phyloP scores from a whole-genome alignment of 2,329 filamentous ascomycete genomes.

The Magnaporthiopsis poae region DNA sequence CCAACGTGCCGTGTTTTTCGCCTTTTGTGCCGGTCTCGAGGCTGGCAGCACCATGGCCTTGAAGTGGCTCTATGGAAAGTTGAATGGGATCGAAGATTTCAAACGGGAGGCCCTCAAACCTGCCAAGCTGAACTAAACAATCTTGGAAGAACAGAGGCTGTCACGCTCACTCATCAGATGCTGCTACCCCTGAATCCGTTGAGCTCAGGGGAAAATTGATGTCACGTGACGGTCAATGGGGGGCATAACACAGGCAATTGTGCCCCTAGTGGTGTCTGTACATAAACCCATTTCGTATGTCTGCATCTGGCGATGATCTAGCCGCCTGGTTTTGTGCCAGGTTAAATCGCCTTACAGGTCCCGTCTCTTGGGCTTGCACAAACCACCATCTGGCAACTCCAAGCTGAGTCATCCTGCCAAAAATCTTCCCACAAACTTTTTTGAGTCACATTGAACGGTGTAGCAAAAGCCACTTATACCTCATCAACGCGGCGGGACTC shows the following conservation, averaged over 20 bases:
- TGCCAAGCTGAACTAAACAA: constrained; percentile 18
- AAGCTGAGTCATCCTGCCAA: neutral
- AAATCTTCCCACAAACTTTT: neutral
- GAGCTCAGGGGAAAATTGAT: neutral
- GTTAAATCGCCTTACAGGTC: too few species aligned
- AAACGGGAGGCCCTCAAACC: constrained; percentile 26
- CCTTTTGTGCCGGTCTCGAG: constrained; percentile 60
- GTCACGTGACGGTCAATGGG: neutral
- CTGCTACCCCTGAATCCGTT: neutral
- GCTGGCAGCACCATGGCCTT: constrained; percentile 57
- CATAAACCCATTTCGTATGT: neutral
- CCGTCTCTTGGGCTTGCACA: neutral
- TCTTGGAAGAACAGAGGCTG: neutral
- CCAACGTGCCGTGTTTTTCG: constrained; percentile 61
- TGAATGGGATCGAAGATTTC: constrained; percentile 48
- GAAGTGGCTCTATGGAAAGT: constrained; percentile 57
- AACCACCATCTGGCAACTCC: neutral
- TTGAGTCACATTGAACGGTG: neutral
- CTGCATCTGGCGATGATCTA: neutral
- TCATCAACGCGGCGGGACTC: neutral
- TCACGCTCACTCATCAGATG: neutral
- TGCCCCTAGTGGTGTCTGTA: neutral
- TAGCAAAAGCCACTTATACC: neutral
- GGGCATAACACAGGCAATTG: neutral
- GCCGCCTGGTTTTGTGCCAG: too few species aligned